Conservation (phyloP, 2,329 filamentous ascomycete species). For the Calonectria hongkongensis region DNA sequence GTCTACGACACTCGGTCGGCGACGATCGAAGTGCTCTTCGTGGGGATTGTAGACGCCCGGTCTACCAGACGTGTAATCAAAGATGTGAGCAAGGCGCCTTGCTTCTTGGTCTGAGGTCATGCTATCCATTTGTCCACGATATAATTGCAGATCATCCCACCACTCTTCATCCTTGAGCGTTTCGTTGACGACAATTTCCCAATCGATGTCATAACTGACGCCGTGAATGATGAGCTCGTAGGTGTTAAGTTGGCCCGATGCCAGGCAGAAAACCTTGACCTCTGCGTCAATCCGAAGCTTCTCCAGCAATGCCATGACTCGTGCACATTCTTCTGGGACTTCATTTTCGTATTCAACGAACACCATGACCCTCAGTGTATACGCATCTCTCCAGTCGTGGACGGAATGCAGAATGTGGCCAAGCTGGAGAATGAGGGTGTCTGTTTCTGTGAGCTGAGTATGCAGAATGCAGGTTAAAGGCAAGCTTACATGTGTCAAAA, state of each 20-base stretch:
- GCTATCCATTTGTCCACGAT: conserved; percentile 64
- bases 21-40: conserved; percentile 55
- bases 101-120: conserved; percentile 66
- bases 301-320: conserved; percentile 84
- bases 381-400: conserved; percentile 84
- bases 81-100: conserved; percentile 65
- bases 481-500: conserved; percentile 86
- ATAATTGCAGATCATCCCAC: conserved; percentile 84
- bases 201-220: conserved; percentile 70
- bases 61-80: conserved; percentile 65
- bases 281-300: conserved; percentile 89
- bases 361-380: conserved; percentile 84
- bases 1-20: conserved; percentile 72
- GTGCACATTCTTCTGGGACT: conserved; percentile 83
- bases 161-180: conserved; percentile 83
- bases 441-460: conserved; percentile 58
- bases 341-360: conserved; percentile 94
- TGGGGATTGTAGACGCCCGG: conserved; percentile 67
- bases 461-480: background rate
- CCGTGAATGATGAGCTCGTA: conserved; percentile 90
- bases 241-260: conserved; percentile 81
- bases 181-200: conserved; percentile 77
- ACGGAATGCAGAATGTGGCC: conserved; percentile 90
- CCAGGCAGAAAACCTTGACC: conserved; percentile 87
- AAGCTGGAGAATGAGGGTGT: conserved; percentile 88